Base-by-base conservation (phyloP, 371 early-diverging fungal species). In the Rhizopus sp. region DNA sequence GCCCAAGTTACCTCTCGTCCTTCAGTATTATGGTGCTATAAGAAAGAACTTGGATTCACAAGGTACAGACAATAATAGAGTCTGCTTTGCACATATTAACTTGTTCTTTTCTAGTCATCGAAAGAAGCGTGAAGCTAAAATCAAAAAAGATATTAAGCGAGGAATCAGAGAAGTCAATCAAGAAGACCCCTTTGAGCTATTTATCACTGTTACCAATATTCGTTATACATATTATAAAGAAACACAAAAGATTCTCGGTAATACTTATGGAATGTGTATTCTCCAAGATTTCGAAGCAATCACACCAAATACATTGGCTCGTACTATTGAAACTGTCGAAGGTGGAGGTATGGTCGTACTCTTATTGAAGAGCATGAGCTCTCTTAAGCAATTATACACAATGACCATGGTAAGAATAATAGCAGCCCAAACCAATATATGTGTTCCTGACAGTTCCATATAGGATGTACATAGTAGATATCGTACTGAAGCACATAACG, bases 281-380 rank as follows among this genome's bases (percentile, higher is more conserved):
- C 78, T 99, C 37, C 98, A 99, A 85, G 99, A 99, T 81, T 99
- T 99, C 74, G 98, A 98, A 69, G 96, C 97, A 9, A 80, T 99
- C 57, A 99, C 99, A 15, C 99, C 99, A 53, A 99, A 99, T 73
- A 75, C 98, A 33, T 79, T 99, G 38, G 99, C 99, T 30, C 87
- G 96, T 48, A 96, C 99, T 1, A 90, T 99, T 50, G 99, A 99
- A 77, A 99, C 99, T 3, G 98, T 99, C 3, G 95, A 96, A 76
- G 99, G 99, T 40, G 99, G 99, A 49, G 99, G 99, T 45, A 82
- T 97, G 55, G 92, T 99, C 38, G 92, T 99, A 12, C 77, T 99
- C 44, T 75, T 99, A 58, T 80, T 97, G 50, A 93, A 93, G 70
- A 92, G 93, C 52, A 95, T 96, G 96, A 87, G 74, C 49, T 95